Base-by-base conservation (phyloP, 1,139 yeast genomes). In the Spencermartinsiella ligniputridi region DNA sequence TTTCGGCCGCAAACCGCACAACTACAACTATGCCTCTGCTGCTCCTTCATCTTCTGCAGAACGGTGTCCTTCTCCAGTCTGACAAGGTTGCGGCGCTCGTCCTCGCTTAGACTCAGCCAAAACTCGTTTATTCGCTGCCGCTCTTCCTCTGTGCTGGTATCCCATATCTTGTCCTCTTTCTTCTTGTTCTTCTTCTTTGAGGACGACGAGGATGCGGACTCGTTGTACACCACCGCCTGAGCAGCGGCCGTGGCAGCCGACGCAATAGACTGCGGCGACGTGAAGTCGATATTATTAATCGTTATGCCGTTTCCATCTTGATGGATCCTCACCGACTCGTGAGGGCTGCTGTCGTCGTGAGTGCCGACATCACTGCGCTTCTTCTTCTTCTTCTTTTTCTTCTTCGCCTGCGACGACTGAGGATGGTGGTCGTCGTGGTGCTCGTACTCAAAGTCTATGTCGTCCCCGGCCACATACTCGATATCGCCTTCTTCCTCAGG, bases 1-100 rank as follows among this genome's bases (percentile, higher is more conserved):
- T 85, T 80, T 42, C 88, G 75, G 1, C 94, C 95, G 66, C 97
- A 90, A 24, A 81, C 81, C 3, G 81, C 70, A 62, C 97, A 90
- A 46, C 80, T 75, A 62, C 97, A 89, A 5, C 62, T 64, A 54
- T 64, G 71, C 54, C 68, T 67, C 56, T 73, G 82, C 56, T 79
- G 81, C 43, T 75, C 77, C 51, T 76, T 77, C 65, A 86, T 78
- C 46, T 79, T 72, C 47, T 75, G 76, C 65, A 84, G 71, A 1
- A 87, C 83, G 32, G 87, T 81, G 42, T 78, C 78, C 61, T 83
- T 83, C 55, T 84, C 89, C 39, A 86, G 76, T 54, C 75, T 72
- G 24, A 87, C 78, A 33, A 89, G 72, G 35, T 76, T 71, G 53
- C 77, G 71, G 55, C 86, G 84, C 51, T 78, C 81, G 2, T 74